A percentile compares a stretch with the other conserved stretches of the same genome.
phyloP scores from a whole-genome alignment of 192 early-diverging fungal genomes.

The Coemansia sp. region DNA sequence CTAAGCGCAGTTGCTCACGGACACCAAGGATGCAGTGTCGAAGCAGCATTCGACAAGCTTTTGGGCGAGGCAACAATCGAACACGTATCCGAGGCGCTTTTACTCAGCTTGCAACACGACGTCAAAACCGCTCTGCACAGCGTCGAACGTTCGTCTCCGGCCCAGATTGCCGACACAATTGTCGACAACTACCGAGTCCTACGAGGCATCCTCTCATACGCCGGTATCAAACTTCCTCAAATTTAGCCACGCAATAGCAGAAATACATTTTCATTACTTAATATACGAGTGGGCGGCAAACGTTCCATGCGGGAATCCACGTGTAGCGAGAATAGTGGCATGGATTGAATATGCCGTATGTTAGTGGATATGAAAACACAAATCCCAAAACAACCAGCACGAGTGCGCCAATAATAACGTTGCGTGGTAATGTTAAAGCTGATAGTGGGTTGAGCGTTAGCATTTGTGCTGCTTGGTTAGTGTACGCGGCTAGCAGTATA shows the following conservation, averaged over 20 bases:
- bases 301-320: neutral
- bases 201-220: slow-evolving; percentile 18
- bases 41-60: slow-evolving; percentile 27
- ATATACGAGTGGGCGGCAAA: neutral
- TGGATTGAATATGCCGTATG: neutral
- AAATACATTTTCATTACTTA: too few species aligned
- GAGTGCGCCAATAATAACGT: neutral
- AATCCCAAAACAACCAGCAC: neutral
- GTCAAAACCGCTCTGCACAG: slow-evolving; percentile 13
- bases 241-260: slow-evolving; percentile 11
- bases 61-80: slow-evolving; percentile 19
- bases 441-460: neutral
- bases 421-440: neutral
- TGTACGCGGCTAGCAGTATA: neutral
- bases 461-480: neutral
- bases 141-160: slow-evolving; percentile 12
- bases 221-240: slow-evolving; percentile 18
- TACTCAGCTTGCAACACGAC: slow-evolving; percentile 24
- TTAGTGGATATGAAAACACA: neutral
- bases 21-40: slow-evolving; percentile 34
- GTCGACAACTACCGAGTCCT: slow-evolving; percentile 31
- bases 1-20: slow-evolving; percentile 4
- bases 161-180: slow-evolving; percentile 23
- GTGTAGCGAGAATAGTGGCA: neutral
- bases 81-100: slow-evolving; percentile 30